Conservation (phyloP, 148 eudicot genomes). For the Chenopodium suecicum region DNA sequence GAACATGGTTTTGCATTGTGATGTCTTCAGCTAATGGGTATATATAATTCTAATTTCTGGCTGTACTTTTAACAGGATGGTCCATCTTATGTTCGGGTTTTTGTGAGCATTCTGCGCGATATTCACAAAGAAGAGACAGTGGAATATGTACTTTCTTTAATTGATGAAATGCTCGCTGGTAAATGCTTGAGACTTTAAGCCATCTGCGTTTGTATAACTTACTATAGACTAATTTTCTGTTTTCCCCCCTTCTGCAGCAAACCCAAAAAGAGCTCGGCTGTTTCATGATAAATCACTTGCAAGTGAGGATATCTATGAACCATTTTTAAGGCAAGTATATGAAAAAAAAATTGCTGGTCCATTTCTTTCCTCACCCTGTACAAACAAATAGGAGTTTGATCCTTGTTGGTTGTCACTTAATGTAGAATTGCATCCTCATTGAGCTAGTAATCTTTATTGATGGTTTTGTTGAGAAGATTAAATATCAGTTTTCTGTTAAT, state of each 20-base stretch:
- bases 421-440: background rate
- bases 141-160: slow-evolving; percentile 86
- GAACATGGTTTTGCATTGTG: background rate
- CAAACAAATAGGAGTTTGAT: background rate
- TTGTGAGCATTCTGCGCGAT: slow-evolving; percentile 82
- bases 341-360: background rate
- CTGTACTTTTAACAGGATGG: slow-evolving; percentile 73
- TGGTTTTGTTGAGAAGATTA: background rate
- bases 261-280: slow-evolving; percentile 81
- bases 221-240: slow-evolving; percentile 16
- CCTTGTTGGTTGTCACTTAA: background rate
- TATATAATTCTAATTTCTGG: slow-evolving; percentile 14
- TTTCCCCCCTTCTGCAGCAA: slow-evolving; percentile 50
- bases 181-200: slow-evolving; percentile 15
- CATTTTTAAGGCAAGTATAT: slow-evolving; percentile 66
- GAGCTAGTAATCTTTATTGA: background rate
- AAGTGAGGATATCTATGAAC: slow-evolving; percentile 82
- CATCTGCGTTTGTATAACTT: slow-evolving; percentile 1
- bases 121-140: slow-evolving; percentile 94
- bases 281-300: slow-evolving; percentile 90
- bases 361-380: slow-evolving; percentile 5
- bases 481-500: background rate
- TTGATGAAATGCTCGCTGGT: slow-evolving; percentile 96
- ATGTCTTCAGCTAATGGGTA: background rate
- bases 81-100: slow-evolving; percentile 74